phyloP scores from a whole-genome alignment of 83 land plant genomes.

The Picea mariana region DNA sequence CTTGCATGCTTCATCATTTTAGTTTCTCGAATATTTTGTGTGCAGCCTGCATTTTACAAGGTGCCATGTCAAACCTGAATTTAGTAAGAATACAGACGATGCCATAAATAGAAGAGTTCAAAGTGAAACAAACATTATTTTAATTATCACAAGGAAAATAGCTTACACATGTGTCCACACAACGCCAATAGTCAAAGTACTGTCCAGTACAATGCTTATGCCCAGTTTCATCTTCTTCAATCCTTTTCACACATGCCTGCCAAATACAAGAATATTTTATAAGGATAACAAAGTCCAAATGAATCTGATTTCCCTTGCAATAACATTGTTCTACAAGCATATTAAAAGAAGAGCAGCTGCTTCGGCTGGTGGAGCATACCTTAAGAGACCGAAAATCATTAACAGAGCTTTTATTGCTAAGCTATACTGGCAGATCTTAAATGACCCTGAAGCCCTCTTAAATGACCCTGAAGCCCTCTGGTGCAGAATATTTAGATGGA shows the following conservation, averaged over 20 bases:
- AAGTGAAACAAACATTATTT: neutral
- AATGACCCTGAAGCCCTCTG: no score
- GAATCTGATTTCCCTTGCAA: neutral
- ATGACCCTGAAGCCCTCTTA: no score
- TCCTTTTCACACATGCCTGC: constrained; percentile 51
- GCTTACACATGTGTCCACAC: constrained; percentile 54
- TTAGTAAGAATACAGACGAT: neutral
- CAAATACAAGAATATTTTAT: neutral
- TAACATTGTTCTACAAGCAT: no score
- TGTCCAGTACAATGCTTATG: constrained; percentile 56
- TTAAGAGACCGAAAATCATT: no score
- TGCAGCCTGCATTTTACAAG: constrained; percentile 13
- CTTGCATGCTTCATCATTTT: neutral
- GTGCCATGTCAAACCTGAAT: neutral
- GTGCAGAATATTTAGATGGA: no score
- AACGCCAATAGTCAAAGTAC: constrained; percentile 55
- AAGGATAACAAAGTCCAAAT: neutral
- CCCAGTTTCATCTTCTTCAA: constrained; percentile 46
- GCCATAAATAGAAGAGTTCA: no score
- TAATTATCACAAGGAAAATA: neutral
- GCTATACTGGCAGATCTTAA: no score
- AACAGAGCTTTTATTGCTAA: no score
- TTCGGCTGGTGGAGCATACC: no score
- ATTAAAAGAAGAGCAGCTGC: no score
- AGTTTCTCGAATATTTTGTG: constrained; percentile 9